Base-by-base conservation (phyloP, 805 yeast species). In the Vanderwaltozyma tropicalis region DNA sequence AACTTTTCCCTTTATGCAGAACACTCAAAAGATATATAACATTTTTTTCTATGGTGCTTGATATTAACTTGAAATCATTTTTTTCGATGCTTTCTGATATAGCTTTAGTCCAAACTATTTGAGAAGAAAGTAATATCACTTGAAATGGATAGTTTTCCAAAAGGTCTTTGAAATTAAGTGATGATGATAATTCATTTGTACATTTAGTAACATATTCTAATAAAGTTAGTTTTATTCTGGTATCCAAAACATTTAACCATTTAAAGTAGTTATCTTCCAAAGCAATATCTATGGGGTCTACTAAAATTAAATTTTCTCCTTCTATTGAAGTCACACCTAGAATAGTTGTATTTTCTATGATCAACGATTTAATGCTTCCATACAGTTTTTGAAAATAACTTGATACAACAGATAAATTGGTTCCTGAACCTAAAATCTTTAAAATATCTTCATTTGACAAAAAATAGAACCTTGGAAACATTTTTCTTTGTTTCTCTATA, bases 401-500 rank as follows among this genome's bases (percentile, higher is more conserved):
- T 14, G 78, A 76, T 4, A 79, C 64, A 6, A 66, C 46, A 2
- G 32, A 30, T 2, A 74, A 47, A 44, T 78, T 71, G 5, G 53
- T 60, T 0, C 75, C 62, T 36, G 78, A 71, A 2, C 96, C 95
- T 26, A 89, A 71, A 28, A 89, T 71, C 43, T 85, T 94, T 25
- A 89, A 62, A 22, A 89, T 60, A 53, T 89, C 96, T 42, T 87
- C 95, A 53, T 89, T 89, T 5, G 96, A 96, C 20, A 89, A 62
- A 52, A 89, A 88, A 50, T 80, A 87, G 39, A 87, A 79, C 33
- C 96, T 67, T 1, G 95, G 88, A 49, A 81, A 89, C 1, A 67
- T 41, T 30, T 72, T 79, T 44, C 97, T 64, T 53, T 88, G 94
- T 28, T 71, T 72, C 47, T 88, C 96, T 24, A 89, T 63, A 53